Conservation (phyloP, 2,329 filamentous ascomycete genomes). For the Ophiostoma populinum region DNA sequence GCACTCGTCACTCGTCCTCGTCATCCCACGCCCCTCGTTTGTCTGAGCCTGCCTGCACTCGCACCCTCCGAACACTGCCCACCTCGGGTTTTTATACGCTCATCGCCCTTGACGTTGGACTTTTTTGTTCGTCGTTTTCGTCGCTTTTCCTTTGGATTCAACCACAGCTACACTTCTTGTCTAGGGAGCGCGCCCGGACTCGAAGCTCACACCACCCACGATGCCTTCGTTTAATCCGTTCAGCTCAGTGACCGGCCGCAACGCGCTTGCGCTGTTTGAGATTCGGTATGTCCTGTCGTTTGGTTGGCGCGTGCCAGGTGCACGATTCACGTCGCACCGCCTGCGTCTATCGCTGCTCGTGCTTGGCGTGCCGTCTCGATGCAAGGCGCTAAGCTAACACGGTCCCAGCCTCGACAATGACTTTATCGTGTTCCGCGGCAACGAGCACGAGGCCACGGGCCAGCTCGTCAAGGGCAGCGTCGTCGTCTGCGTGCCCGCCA, state of each 20-base stretch:
- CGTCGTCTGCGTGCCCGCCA: slow-evolving; percentile 53
- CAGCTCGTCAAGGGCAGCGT: slow-evolving; percentile 58
- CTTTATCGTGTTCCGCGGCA: slow-evolving; percentile 63
- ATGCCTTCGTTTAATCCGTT: slow-evolving; percentile 32
- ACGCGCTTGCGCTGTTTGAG: slow-evolving; percentile 37
- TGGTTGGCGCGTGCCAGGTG: too few species aligned
- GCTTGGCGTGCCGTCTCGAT: not conserved
- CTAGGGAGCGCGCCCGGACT: not conserved
- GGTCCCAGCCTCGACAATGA: slow-evolving; percentile 51
- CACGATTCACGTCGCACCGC: not conserved
- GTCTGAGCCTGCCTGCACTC: too few species aligned
- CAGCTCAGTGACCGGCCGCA: slow-evolving; percentile 31
- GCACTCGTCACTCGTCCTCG: too few species aligned
- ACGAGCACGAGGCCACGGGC: slow-evolving; percentile 57
- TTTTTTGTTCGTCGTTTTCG: not conserved
- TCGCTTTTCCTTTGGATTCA: not conserved
- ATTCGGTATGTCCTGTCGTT: slow-evolving; percentile 30
- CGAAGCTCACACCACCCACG: not conserved
- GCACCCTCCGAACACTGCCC: too few species aligned
- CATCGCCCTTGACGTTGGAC: too few species aligned
- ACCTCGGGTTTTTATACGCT: too few species aligned
- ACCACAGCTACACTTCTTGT: too few species aligned
- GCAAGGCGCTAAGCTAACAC: slow-evolving; percentile 2
- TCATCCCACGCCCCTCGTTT: too few species aligned
- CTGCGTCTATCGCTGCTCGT: not conserved